Evolutionary conservation across 2,329 filamentous ascomycete genomes (phyloP), one percentile per base, ranked within the genome.

Genomic region (Calonectria crousiana): DNA sequence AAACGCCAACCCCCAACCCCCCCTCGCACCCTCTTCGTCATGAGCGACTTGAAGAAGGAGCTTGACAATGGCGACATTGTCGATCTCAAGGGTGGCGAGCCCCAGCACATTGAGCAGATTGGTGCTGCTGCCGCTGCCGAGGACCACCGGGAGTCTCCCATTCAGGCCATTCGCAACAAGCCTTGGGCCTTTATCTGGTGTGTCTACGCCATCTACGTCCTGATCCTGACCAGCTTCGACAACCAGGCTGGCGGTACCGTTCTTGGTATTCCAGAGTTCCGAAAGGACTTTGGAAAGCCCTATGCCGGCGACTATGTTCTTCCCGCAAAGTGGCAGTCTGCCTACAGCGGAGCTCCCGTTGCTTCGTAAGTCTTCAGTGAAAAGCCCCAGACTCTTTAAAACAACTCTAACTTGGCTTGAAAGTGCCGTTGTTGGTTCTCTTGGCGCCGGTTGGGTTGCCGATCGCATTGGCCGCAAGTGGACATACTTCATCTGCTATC

Each of bases 201-300:
- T 67, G 56, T 77, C 44, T 77, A 77, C 66, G 75, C 75, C 64
- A 77, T 77, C 53, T 77, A 74, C 66, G 65, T 71, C 44, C 74
- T 77, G 36, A 71, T 77, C 62, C 36, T 77, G 16, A 74, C 75
- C 36, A 77, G 75, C 69, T 77, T 77, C 65, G 76, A 77, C 70
- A 75, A 76, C 68, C 76, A 77, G 28, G 76, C 76, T 28, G 60
- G 67, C 6, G 74, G 74, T 26, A 71, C 72, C 30, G 74, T 76
- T 38, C 51, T 76, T 3, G 70, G 76, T 51, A 77, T 77, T 18
- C 76, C 76, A 14, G 52, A 74, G 74, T 77, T 77, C 69, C 76
- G 76, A 56, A 76, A 77, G 56, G 74, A 77, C 58, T 77, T 77
- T 73, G 76, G 76, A 34, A 60, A 26, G 10, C 34, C 71, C 38